These are phyloP conservation scores for Umbellularia californica DNA, from an alignment of 164 flowering plant genomes.

Conservation along the genomic window DNA sequence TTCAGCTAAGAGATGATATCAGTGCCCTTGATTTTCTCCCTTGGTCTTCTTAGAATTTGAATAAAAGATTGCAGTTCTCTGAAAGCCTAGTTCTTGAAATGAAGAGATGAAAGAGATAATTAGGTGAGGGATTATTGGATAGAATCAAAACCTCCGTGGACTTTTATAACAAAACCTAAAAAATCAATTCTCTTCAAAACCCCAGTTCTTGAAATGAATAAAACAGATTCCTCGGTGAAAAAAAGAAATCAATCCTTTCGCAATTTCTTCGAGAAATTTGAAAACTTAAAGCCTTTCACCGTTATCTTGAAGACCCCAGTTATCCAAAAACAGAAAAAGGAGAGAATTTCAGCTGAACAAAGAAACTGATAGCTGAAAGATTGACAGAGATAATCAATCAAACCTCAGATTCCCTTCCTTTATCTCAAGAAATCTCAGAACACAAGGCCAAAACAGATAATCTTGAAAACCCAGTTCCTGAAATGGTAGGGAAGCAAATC, in stretches of 20 bases:
- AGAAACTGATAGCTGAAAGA: neutral
- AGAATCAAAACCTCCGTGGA: too few species aligned
- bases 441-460: neutral
- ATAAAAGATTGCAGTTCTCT: neutral
- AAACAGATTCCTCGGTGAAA: neutral
- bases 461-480: conserved; percentile 1
- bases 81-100: neutral
- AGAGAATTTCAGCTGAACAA: neutral
- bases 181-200: neutral
- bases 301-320: too few species aligned
- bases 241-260: too few species aligned
- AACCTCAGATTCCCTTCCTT: neutral
- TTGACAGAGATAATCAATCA: neutral
- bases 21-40: neutral
- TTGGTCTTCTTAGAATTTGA: neutral
- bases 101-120: neutral
- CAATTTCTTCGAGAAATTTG: too few species aligned
- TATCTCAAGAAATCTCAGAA: neutral
- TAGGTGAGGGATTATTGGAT: too few species aligned
- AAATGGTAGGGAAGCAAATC: neutral
- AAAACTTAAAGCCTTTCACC: too few species aligned
- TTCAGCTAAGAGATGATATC: neutral
- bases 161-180: neutral
- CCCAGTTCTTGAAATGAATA: neutral
- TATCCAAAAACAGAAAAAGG: neutral